Evolutionary conservation across 2,329 filamentous ascomycete genomes (phyloP).

Genomic region (Magnaporthiopsis incrustans): DNA sequence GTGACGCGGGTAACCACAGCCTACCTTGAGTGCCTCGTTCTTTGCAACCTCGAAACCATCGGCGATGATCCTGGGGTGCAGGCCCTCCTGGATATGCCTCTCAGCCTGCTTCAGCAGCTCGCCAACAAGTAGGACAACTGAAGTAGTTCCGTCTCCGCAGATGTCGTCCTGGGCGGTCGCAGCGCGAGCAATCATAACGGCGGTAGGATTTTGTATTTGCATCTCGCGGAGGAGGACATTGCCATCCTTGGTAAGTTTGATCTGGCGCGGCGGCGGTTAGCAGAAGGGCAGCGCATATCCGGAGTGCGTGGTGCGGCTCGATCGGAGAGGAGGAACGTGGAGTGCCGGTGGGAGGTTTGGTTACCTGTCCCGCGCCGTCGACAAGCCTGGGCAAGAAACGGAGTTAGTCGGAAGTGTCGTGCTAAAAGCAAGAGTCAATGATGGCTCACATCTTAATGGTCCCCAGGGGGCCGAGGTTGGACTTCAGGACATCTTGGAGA

Average conservation of each 20-base stretch:
- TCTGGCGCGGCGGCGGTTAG: constrained; percentile 42
- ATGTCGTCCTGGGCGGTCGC: constrained; percentile 98
- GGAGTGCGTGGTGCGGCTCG: constrained; percentile 7
- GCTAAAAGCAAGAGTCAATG: neutral
- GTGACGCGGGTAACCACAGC: neutral
- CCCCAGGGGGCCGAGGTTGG: constrained; percentile 86
- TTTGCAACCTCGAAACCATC: constrained; percentile 98
- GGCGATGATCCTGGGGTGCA: constrained; percentile 93
- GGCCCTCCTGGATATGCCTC: constrained; percentile 90
- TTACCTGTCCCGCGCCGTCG: constrained; percentile 61
- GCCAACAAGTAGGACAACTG: constrained; percentile 88
- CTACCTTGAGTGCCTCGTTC: constrained; percentile 78
- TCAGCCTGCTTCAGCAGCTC: constrained; percentile 97
- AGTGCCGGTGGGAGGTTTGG: constrained; percentile 17
- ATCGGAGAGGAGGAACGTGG: constrained; percentile 13
- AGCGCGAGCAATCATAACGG: constrained; percentile 73
- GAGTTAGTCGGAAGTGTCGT: neutral
- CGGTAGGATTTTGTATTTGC: constrained; percentile 98
- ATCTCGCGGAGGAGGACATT: constrained; percentile 73
- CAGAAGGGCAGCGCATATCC: constrained; percentile 7
- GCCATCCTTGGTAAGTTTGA: constrained; percentile 98
- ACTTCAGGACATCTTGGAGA: constrained; percentile 87
- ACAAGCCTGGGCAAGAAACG: constrained; percentile 45
- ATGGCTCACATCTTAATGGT: constrained; percentile 82
- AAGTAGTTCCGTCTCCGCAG: constrained; percentile 94